phyloP scores from a whole-genome alignment of 306 rosid genomes.

The Castanea sativa region DNA sequence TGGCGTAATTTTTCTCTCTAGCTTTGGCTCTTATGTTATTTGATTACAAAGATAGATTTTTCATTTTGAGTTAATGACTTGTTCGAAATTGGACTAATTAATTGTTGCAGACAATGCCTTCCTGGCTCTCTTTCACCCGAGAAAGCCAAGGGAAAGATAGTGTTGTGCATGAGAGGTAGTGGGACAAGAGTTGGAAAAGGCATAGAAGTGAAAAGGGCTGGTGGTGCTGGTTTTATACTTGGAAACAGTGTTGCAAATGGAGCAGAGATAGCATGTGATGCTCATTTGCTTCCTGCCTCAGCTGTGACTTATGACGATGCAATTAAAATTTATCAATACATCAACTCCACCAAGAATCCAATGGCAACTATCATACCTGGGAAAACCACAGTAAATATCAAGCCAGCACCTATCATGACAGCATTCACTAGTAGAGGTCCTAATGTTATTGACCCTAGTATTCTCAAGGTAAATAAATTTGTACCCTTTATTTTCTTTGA shows the following conservation, averaged over 20 bases:
- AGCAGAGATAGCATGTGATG: conserved; percentile 50
- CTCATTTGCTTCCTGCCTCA: conserved; percentile 78
- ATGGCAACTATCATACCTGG: conserved; percentile 60
- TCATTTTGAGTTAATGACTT: too few relatives aligned
- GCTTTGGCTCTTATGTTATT: not conserved
- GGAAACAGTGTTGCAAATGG: conserved; percentile 51
- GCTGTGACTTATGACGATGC: conserved; percentile 45
- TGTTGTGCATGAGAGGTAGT: conserved; percentile 71
- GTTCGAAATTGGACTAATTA: conserved; percentile 1
- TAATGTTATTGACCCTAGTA: conserved; percentile 63
- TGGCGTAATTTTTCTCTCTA: conserved; percentile 38
- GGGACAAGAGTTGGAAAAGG: conserved; percentile 60
- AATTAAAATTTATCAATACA: conserved; percentile 44
- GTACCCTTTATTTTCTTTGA: not conserved
- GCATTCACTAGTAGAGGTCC: conserved; percentile 87
- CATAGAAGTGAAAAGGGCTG: conserved; percentile 65
- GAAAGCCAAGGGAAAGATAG: conserved; percentile 72
- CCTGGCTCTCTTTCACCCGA: conserved; percentile 55
- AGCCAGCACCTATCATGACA: conserved; percentile 85
- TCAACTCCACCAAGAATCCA: conserved; percentile 46
- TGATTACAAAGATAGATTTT: too few relatives aligned
- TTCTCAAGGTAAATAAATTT: conserved; percentile 61
- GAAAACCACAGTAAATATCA: conserved; percentile 48
- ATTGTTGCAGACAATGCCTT: conserved; percentile 59
- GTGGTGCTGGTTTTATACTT: conserved; percentile 67